Percentiles rank a stretch among this genome's conserved stretches.
These are phyloP conservation scores for Lumnitzera littorea DNA, from an alignment of 345 rosid genomes.

Conservation along the genomic window DNA sequence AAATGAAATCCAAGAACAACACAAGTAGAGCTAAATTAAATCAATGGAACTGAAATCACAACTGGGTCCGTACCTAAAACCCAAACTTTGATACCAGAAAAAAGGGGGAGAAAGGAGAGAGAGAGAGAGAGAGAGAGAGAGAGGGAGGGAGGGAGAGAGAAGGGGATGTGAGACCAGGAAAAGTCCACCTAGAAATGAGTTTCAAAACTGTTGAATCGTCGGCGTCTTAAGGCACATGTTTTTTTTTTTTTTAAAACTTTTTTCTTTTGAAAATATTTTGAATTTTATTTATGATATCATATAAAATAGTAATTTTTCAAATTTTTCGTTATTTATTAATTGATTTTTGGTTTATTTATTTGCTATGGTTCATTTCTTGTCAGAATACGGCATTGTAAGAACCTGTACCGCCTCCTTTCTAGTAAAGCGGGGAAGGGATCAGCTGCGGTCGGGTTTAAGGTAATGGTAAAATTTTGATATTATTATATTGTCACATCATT, in stretches of 20 bases:
- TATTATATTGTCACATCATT: no score
- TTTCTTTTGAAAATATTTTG: background rate
- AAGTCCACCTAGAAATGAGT: constrained; percentile 14
- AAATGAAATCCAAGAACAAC: no score
- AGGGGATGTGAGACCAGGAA: constrained; percentile 7
- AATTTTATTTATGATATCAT: background rate
- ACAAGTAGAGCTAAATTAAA: background rate
- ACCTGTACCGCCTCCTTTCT: constrained; percentile 7
- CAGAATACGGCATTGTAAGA: constrained; percentile 15
- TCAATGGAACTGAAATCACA: background rate
- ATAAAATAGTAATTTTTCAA: no score
- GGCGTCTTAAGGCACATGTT: constrained; percentile 18
- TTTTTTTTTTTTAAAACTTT: background rate
- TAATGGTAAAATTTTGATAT: no score
- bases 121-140: constrained; percentile 2
- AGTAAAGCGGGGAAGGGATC: no score
- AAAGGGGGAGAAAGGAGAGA: constrained; percentile 2
- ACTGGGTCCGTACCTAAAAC: background rate
- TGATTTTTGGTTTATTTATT: background rate
- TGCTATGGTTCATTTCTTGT: background rate
- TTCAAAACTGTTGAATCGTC: constrained; percentile 28
- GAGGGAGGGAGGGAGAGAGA: constrained; percentile 7
- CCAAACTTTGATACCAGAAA: background rate
- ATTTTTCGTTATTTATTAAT: no score
- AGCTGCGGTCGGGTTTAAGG: no score